Conservation (phyloP, 768 basidiomycete genomes). For the Roridomyces roridus region DNA sequence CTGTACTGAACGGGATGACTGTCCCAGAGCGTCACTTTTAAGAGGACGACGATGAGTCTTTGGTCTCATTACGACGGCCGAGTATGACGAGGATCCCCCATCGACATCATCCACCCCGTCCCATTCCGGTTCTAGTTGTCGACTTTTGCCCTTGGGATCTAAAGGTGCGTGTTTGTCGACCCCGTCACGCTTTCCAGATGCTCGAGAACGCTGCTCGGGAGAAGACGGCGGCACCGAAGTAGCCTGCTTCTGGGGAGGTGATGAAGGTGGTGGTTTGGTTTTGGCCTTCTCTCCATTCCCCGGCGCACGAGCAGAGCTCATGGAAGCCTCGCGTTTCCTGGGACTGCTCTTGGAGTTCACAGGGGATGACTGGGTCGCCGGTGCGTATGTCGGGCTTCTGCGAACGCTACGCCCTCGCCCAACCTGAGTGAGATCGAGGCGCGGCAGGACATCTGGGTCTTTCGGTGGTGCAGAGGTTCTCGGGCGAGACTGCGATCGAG, state of each 20-base stretch:
- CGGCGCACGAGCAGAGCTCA: neutral
- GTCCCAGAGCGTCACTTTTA: neutral
- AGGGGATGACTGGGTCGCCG: neutral
- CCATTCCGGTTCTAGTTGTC: slow-evolving; percentile 17
- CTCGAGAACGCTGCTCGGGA: neutral
- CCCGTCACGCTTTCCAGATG: neutral
- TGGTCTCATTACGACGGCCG: neutral
- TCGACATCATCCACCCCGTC: slow-evolving; percentile 22
- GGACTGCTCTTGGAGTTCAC: neutral
- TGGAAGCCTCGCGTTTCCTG: neutral
- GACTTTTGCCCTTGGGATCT: slow-evolving; percentile 24
- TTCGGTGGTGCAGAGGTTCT: neutral
- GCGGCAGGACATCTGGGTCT: neutral
- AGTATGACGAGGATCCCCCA: slow-evolving; percentile 8
- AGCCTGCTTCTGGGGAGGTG: neutral
- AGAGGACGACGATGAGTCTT: no score
- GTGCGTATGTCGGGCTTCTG: neutral
- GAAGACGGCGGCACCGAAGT: neutral
- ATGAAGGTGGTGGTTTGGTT: neutral
- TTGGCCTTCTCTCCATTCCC: neutral
- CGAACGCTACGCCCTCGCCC: slow-evolving; percentile 4
- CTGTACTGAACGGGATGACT: neutral
- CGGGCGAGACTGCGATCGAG: slow-evolving; percentile 21
- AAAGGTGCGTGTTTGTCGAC: neutral
- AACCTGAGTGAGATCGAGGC: neutral